These are phyloP conservation scores for Lathyrus tuberosus DNA, from an alignment of 306 rosid genomes.

Conservation along the genomic window DNA sequence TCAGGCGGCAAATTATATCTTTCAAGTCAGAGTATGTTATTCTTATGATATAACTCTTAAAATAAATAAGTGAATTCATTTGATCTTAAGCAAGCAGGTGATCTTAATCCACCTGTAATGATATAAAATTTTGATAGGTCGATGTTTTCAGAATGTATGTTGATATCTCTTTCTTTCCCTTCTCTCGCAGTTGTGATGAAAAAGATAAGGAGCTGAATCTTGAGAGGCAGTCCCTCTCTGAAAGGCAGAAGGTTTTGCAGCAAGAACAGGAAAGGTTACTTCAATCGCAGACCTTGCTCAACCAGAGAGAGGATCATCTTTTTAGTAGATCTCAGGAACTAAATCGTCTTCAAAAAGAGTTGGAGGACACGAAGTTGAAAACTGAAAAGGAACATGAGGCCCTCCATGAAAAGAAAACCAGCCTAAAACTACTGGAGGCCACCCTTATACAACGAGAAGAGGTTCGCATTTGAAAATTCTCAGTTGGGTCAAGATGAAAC, in stretches of 20 bases:
- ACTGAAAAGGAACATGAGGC: constrained; percentile 59
- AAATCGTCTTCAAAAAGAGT: constrained; percentile 68
- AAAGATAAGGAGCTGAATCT: constrained; percentile 77
- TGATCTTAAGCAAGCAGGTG: constrained; percentile 9
- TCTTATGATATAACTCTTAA: background rate
- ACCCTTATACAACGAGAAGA: constrained; percentile 65
- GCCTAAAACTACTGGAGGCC: constrained; percentile 60
- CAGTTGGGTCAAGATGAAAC: constrained; percentile 30
- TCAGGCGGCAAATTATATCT: constrained; percentile 64
- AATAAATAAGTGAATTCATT: background rate
- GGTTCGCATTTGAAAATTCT: constrained; percentile 50
- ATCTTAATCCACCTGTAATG: constrained; percentile 22
- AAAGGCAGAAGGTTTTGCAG: constrained; percentile 79
- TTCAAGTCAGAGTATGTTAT: constrained; percentile 82
- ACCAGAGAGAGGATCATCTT: constrained; percentile 76
- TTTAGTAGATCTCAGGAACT: constrained; percentile 72
- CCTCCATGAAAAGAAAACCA: constrained; percentile 63
- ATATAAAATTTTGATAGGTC: constrained; percentile 26
- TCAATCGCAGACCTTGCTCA: constrained; percentile 76
- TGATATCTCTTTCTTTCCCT: constrained; percentile 23
- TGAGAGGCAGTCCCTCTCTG: constrained; percentile 78
- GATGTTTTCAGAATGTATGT: constrained; percentile 30
- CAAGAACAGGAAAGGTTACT: constrained; percentile 87
- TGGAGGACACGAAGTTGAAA: constrained; percentile 59
- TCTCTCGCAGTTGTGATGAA: constrained; percentile 68